Evolutionary conservation across 2,329 filamentous ascomycete genomes (phyloP).

Genomic region (Claviceps fusiformis): DNA sequence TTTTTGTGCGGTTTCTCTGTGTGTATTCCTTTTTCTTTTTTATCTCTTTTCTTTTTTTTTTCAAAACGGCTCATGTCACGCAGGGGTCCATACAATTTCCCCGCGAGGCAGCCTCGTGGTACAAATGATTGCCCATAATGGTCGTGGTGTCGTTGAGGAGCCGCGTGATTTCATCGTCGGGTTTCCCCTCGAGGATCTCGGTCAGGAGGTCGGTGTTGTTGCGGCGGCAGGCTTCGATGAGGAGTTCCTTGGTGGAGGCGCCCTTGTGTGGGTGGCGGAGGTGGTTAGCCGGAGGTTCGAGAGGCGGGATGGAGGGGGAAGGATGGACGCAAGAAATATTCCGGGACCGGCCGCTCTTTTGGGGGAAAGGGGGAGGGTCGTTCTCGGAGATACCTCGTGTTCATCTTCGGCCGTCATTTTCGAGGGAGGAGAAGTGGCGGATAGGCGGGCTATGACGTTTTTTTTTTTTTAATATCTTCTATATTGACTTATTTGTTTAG

Average conservation of each 20-base stretch:
- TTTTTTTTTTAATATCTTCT: too few species aligned
- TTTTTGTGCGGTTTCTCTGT: too few species aligned
- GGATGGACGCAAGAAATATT: too few species aligned
- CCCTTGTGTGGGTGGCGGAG: conserved; percentile 39
- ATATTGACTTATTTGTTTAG: too few species aligned
- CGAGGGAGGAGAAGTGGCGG: too few species aligned
- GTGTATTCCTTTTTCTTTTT: neutral
- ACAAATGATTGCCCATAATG: conserved; percentile 73
- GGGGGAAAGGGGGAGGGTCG: neutral
- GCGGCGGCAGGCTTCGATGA: conserved; percentile 84
- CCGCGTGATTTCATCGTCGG: conserved; percentile 52
- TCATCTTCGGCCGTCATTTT: conserved; percentile 10
- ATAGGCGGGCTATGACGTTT: neutral
- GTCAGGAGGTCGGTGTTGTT: conserved; percentile 80
- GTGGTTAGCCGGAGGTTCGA: too few species aligned
- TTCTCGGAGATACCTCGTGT: conserved; percentile 8
- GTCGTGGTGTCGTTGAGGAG: conserved; percentile 80
- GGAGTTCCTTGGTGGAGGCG: conserved; percentile 69
- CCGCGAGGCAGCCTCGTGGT: conserved; percentile 76
- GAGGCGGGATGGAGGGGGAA: too few species aligned
- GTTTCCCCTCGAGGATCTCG: conserved; percentile 52
- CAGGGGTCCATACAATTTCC: conserved; percentile 59
- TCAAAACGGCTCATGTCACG: neutral
- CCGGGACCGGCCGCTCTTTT: neutral
- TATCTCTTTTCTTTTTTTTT: too few species aligned